A percentile compares a stretch with the other conserved stretches of the same genome.
Conservation (phyloP, 345 rosid genomes). For the Syzygium grande region DNA sequence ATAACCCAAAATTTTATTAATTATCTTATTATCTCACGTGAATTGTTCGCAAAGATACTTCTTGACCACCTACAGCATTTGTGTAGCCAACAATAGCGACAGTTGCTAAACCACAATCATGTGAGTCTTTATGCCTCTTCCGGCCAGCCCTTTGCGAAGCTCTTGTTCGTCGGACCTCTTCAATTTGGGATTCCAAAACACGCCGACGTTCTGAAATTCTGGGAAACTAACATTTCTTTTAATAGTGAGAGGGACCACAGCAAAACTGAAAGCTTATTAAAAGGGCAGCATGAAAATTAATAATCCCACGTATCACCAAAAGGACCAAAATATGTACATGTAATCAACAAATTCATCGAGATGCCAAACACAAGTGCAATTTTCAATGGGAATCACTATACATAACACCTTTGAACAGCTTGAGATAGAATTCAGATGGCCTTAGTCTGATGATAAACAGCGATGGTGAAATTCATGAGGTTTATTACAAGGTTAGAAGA, state of each 20-base stretch:
- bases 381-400: background rate
- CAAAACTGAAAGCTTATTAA: background rate
- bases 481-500: background rate
- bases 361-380: background rate
- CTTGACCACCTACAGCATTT: slow-evolving; percentile 68
- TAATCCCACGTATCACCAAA: background rate
- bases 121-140: slow-evolving; percentile 42
- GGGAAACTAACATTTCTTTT: background rate
- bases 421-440: background rate
- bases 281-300: background rate
- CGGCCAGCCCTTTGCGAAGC: slow-evolving; percentile 83
- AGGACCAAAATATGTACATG: background rate
- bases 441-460: background rate
- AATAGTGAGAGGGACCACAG: background rate
- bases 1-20: background rate
- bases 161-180: slow-evolving; percentile 81
- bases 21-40: background rate
- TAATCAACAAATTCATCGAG: background rate
- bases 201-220: slow-evolving; percentile 70
- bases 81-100: slow-evolving; percentile 97
- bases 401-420: background rate
- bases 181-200: slow-evolving; percentile 59
- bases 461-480: background rate
- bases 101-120: slow-evolving; percentile 48
- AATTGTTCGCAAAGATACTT: background rate